These are phyloP conservation scores for Tetracentron sinense DNA, from an alignment of 164 flowering plant genomes.

Conservation along the genomic window DNA sequence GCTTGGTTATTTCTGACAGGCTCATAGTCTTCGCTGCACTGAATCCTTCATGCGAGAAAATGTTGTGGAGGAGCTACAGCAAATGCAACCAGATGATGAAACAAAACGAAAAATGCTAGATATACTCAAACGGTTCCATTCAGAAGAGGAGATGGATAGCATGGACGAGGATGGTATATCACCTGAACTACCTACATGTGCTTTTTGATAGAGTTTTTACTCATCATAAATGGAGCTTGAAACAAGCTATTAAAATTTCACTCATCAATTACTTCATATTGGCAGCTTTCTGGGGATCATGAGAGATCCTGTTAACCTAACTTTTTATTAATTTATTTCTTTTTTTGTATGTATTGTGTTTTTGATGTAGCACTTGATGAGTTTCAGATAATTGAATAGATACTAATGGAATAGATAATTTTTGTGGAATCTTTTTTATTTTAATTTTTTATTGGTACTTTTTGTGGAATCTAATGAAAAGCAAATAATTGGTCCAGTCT, in stretches of 20 bases:
- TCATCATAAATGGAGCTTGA: not conserved
- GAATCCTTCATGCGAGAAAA: conserved; percentile 96
- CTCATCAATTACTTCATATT: too few relatives aligned
- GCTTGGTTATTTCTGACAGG: conserved; percentile 28
- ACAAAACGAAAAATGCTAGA: conserved; percentile 77
- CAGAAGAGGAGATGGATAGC: conserved; percentile 53
- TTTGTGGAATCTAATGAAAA: too few relatives aligned
- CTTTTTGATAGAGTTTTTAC: not conserved
- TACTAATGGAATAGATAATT: too few relatives aligned
- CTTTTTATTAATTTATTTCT: too few relatives aligned
- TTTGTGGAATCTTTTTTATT: too few relatives aligned
- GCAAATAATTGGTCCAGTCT: too few relatives aligned
- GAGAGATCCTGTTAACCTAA: too few relatives aligned
- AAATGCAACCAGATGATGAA: conserved; percentile 61
- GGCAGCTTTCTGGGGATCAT: too few relatives aligned
- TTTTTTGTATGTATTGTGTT: too few relatives aligned
- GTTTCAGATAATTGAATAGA: too few relatives aligned
- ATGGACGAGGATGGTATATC: conserved; percentile 57
- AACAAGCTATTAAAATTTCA: not conserved
- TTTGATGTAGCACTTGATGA: too few relatives aligned
- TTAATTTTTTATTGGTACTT: too few relatives aligned
- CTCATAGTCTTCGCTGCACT: conserved; percentile 77
- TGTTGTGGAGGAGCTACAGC: conserved; percentile 73
- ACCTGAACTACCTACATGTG: not conserved
- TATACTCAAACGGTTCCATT: conserved; percentile 68